phyloP scores from a whole-genome alignment of 306 rosid species.

The Pyrus pyrifolia region DNA sequence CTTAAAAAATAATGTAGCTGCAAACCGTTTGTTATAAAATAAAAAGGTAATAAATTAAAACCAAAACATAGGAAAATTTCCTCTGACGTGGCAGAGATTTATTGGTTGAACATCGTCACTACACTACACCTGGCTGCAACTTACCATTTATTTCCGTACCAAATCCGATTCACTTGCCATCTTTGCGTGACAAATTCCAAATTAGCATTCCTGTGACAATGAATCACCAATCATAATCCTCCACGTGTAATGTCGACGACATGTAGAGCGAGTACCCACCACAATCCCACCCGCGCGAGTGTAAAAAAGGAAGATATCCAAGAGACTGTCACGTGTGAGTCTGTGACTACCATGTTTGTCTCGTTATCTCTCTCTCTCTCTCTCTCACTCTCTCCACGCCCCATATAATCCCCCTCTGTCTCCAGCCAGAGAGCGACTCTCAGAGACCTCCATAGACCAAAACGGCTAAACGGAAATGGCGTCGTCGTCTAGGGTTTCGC shows the following conservation, averaged over 20 bases:
- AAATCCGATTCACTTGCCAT: not conserved
- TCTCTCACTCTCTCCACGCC: not conserved
- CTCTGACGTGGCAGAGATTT: too few relatives aligned
- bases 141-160: not conserved
- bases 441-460: not conserved
- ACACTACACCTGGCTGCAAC: not conserved
- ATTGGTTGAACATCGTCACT: not conserved
- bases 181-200: not conserved
- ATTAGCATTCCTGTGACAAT: constrained; percentile 32
- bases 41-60: too few relatives aligned
- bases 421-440: not conserved
- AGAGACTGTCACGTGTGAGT: constrained; percentile 32
- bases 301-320: not conserved
- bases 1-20: too few relatives aligned
- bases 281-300: not conserved
- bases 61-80: too few relatives aligned
- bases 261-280: constrained; percentile 15
- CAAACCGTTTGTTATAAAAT: too few relatives aligned
- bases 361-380: constrained; percentile 7
- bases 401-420: not conserved
- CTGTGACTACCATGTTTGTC: constrained; percentile 12
- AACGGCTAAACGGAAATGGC: constrained; percentile 34
- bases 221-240: not conserved
- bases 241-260: constrained; percentile 17
- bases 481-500: constrained; percentile 24